Evolutionary conservation across 2,329 filamentous ascomycete species (phyloP).

Genomic region (Coniochaeta sp.): DNA sequence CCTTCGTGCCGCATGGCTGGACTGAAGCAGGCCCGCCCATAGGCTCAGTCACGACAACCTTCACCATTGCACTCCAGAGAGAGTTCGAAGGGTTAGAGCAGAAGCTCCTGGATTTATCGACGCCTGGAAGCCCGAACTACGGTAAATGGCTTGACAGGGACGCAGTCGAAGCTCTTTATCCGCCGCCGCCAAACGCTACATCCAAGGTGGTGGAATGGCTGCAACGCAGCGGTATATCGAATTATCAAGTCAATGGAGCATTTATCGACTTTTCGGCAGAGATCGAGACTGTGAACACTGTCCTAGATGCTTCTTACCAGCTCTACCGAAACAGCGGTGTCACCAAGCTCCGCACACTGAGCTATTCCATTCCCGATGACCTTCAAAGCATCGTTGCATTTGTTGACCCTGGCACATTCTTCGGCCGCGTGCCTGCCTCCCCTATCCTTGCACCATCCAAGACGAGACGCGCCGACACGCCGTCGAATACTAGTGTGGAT

Average conservation of each 20-base stretch:
- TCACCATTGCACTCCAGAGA: constrained; percentile 2
- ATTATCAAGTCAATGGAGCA: constrained; percentile 1
- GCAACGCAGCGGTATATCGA: background rate
- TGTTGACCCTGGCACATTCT: constrained; percentile 2
- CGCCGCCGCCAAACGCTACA: background rate
- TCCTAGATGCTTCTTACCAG: constrained; percentile 3
- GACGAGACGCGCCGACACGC: background rate
- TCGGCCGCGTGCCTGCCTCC: background rate
- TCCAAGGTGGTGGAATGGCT: constrained; percentile 2
- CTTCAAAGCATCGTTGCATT: background rate
- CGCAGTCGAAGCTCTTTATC: background rate
- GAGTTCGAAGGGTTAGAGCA: constrained; percentile 2
- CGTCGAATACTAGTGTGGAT: constrained; percentile 7
- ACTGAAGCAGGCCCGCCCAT: background rate
- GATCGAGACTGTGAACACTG: background rate
- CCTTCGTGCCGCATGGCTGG: constrained; percentile 1
- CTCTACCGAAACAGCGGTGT: constrained; percentile 1
- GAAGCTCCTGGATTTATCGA: constrained; percentile 2
- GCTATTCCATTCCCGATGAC: constrained; percentile 3
- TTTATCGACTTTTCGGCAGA: constrained; percentile 4
- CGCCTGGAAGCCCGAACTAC: constrained; percentile 3
- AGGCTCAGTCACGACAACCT: background rate
- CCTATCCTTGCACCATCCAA: background rate
- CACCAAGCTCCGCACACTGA: constrained; percentile 4
- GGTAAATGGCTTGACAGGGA: constrained; percentile 3